Percentiles rank a stretch among this genome's conserved stretches.
phyloP scores from a whole-genome alignment of 2,329 filamentous ascomycete genomes.

The Ceratocystiopsis minuta region DNA sequence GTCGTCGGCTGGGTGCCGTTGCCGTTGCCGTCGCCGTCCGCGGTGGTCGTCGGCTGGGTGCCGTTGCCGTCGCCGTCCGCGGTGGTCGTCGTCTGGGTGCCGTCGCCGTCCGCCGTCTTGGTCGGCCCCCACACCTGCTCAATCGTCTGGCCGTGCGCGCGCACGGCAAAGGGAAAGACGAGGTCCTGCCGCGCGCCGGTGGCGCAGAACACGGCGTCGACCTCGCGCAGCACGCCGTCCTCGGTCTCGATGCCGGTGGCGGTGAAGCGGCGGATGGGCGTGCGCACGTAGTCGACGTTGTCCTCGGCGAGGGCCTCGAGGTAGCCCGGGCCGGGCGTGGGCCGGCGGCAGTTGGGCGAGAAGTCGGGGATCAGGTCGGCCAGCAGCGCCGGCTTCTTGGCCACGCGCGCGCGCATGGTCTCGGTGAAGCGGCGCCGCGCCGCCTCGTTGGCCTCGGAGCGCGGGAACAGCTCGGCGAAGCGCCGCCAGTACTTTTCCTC shows the following conservation, averaged over 20 bases:
- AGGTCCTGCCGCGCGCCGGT: conserved; percentile 32
- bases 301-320: conserved; percentile 43
- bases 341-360: conserved; percentile 43
- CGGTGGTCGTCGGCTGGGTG: too few relatives aligned
- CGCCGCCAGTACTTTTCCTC: conserved; percentile 45
- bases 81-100: too few relatives aligned
- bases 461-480: conserved; percentile 35
- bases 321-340: conserved; percentile 50
- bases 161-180: conserved; percentile 39
- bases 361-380: conserved; percentile 42
- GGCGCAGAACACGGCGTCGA: conserved; percentile 49
- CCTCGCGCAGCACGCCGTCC: conserved; percentile 36
- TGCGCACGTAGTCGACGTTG: conserved; percentile 44
- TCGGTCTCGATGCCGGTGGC: conserved; percentile 39
- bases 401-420: conserved; percentile 35
- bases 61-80: too few relatives aligned
- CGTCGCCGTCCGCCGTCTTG: too few relatives aligned
- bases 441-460: conserved; percentile 28
- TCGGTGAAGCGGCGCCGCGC: conserved; percentile 28
- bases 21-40: too few relatives aligned
- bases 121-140: conserved; percentile 37
- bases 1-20: too few relatives aligned
- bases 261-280: conserved; percentile 39
- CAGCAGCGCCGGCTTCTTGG: conserved; percentile 35
- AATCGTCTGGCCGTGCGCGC: conserved; percentile 34